A percentile compares a stretch with the other conserved stretches of the same genome.
These are phyloP conservation scores for Litsea cubeba DNA, from an alignment of 164 flowering plant species.

Conservation along the genomic window DNA sequence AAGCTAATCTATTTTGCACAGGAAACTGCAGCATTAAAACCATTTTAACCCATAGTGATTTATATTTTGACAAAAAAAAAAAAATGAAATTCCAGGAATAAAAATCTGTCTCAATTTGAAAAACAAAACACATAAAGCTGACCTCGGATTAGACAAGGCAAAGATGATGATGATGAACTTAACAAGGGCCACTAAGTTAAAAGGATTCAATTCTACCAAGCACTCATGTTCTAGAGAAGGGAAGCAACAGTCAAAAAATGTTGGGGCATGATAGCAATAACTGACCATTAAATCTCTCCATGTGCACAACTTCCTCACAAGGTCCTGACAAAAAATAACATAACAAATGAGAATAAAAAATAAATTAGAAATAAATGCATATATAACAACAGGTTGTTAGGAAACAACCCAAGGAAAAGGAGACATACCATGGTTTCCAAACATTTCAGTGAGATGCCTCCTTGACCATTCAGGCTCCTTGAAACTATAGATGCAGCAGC, in stretches of 20 bases:
- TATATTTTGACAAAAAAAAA: too few relatives aligned
- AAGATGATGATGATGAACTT: too few relatives aligned
- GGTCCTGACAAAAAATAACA: constrained; percentile 51
- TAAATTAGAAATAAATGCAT: constrained; percentile 2
- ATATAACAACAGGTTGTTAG: not conserved
- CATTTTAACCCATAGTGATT: too few relatives aligned
- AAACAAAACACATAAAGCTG: too few relatives aligned
- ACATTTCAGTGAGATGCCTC: constrained; percentile 22
- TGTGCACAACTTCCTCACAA: constrained; percentile 60
- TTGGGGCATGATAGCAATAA: constrained; percentile 10
- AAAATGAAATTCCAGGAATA: too few relatives aligned
- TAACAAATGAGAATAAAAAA: not conserved
- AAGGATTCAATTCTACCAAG: not conserved
- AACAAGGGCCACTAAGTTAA: not conserved
- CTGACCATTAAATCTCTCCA: constrained; percentile 99
- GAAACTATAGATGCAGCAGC: constrained; percentile 72
- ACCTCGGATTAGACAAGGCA: too few relatives aligned
- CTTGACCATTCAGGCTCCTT: constrained; percentile 48
- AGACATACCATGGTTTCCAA: constrained; percentile 42
- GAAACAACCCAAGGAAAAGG: constrained; percentile 5
- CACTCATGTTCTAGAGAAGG: not conserved
- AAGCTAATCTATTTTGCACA: too few relatives aligned
- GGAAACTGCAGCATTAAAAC: too few relatives aligned
- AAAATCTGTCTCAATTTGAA: too few relatives aligned
- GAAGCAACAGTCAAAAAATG: not conserved